Conservation (phyloP, 768 basidiomycete genomes). For the Rhodotorula paludigena region DNA sequence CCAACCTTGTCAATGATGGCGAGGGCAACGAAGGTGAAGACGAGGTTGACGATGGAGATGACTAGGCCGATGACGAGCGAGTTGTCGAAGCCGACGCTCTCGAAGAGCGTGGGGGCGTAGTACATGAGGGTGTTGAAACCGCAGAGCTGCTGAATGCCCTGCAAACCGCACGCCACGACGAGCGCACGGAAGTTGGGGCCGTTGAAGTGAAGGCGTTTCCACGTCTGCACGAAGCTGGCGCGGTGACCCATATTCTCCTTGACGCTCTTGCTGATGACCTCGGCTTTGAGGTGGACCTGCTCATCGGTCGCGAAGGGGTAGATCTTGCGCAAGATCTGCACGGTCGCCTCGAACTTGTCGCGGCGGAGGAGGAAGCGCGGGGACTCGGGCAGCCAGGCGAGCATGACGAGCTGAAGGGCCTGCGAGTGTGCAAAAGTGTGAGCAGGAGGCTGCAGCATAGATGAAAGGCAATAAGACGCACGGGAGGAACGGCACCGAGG, state of each 20-base stretch:
- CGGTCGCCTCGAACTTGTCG: constrained; percentile 56
- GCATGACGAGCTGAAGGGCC: constrained; percentile 29
- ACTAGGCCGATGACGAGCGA: constrained; percentile 70
- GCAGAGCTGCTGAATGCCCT: constrained; percentile 76
- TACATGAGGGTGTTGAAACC: constrained; percentile 48
- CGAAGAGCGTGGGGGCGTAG: constrained; percentile 72
- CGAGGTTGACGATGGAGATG: constrained; percentile 49
- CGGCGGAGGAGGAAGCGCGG: constrained; percentile 66
- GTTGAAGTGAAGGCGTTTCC: constrained; percentile 35
- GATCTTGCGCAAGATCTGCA: constrained; percentile 59
- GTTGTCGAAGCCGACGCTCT: constrained; percentile 73
- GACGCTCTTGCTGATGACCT: constrained; percentile 54
- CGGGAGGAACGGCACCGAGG: constrained; percentile 53
- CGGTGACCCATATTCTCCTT: constrained; percentile 61
- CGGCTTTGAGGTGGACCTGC: constrained; percentile 65
- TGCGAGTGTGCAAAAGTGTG: background rate
- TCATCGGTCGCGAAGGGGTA: constrained; percentile 62
- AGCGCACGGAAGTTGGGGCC: constrained; percentile 39
- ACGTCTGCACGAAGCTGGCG: constrained; percentile 51
- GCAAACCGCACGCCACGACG: constrained; percentile 71
- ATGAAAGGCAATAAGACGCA: background rate
- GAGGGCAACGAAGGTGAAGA: constrained; percentile 70
- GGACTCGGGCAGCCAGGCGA: constrained; percentile 58
- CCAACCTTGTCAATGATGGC: constrained; percentile 64
- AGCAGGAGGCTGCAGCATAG: background rate